These are phyloP conservation scores for Quercus tomentella DNA, from an alignment of 331 rosid species.

Conservation along the genomic window DNA sequence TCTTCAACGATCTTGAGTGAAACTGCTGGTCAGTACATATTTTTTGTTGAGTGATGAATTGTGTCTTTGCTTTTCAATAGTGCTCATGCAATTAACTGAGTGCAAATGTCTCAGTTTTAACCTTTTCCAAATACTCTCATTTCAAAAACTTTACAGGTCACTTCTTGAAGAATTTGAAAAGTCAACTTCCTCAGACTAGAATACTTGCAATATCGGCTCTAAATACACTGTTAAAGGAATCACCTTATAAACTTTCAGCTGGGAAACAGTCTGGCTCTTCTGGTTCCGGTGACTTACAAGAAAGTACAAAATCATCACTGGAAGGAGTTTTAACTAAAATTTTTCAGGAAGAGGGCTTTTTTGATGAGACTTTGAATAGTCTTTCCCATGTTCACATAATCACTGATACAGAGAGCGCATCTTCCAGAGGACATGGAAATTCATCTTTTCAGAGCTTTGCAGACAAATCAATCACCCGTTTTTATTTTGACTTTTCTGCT, in stretches of 20 bases:
- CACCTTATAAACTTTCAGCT: slow-evolving; percentile 79
- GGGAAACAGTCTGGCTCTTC: slow-evolving; percentile 36
- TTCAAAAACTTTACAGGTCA: slow-evolving; percentile 59
- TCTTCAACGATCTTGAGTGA: slow-evolving; percentile 80
- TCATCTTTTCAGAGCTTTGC: slow-evolving; percentile 92
- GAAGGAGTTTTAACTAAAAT: slow-evolving; percentile 81
- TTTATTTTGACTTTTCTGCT: slow-evolving; percentile 91
- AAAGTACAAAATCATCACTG: slow-evolving; percentile 65
- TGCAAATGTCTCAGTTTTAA: neutral
- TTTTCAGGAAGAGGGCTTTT: slow-evolving; percentile 95
- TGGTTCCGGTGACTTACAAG: slow-evolving; percentile 42
- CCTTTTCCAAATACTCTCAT: neutral
- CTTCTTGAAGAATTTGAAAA: slow-evolving; percentile 85
- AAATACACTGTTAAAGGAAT: slow-evolving; percentile 87
- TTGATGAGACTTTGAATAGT: slow-evolving; percentile 81
- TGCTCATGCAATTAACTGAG: neutral
- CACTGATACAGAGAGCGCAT: slow-evolving; percentile 65
- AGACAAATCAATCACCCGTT: slow-evolving; percentile 92
- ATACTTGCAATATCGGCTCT: slow-evolving; percentile 96
- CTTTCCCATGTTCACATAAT: slow-evolving; percentile 94
- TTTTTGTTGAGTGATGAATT: slow-evolving; percentile 2
- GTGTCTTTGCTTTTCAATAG: slow-evolving; percentile 9
- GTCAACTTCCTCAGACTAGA: slow-evolving; percentile 98
- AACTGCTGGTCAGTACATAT: slow-evolving; percentile 67
- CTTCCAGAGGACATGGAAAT: slow-evolving; percentile 83